Evolutionary conservation across 768 basidiomycete species (phyloP).

Genomic region (Tulasnella sp.): DNA sequence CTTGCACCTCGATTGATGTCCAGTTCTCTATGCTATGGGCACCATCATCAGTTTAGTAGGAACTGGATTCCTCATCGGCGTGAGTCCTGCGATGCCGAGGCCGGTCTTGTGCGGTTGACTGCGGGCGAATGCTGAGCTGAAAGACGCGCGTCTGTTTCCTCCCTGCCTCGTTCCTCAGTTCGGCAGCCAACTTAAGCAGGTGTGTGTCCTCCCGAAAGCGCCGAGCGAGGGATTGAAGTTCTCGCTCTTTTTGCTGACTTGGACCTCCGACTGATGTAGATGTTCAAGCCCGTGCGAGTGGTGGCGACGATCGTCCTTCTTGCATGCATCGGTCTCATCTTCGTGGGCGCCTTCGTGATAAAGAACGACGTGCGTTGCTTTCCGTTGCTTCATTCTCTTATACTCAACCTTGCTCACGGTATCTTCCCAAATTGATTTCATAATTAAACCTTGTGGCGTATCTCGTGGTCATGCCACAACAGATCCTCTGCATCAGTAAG

Average conservation of each 20-base stretch:
- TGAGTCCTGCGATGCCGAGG: slow-evolving; percentile 49
- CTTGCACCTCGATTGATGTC: background rate
- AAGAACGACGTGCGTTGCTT: slow-evolving; percentile 58
- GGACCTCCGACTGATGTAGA: slow-evolving; percentile 51
- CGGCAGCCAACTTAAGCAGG: slow-evolving; percentile 80
- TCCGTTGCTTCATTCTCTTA: background rate
- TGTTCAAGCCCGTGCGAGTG: slow-evolving; percentile 93
- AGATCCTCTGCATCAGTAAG: slow-evolving; percentile 39
- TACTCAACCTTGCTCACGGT: background rate
- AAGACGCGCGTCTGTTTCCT: slow-evolving; percentile 25
- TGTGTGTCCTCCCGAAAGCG: slow-evolving; percentile 45
- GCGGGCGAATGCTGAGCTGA: slow-evolving; percentile 25
- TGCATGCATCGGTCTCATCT: slow-evolving; percentile 77
- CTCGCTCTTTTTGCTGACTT: background rate
- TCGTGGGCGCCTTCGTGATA: slow-evolving; percentile 83
- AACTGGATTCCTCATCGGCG: slow-evolving; percentile 89
- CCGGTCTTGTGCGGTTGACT: background rate
- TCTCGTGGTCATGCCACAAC: background rate
- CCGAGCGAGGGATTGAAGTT: background rate
- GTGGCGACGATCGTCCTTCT: slow-evolving; percentile 79
- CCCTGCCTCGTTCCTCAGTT: slow-evolving; percentile 51
- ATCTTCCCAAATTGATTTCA: slow-evolving; percentile 4
- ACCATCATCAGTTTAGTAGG: slow-evolving; percentile 81
- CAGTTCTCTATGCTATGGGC: slow-evolving; percentile 82
- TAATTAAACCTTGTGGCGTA: slow-evolving; percentile 1